Evolutionary conservation across 805 yeast genomes (phyloP), one percentile per base, ranked within the genome.

Genomic region (Candida endomychidarum): DNA sequence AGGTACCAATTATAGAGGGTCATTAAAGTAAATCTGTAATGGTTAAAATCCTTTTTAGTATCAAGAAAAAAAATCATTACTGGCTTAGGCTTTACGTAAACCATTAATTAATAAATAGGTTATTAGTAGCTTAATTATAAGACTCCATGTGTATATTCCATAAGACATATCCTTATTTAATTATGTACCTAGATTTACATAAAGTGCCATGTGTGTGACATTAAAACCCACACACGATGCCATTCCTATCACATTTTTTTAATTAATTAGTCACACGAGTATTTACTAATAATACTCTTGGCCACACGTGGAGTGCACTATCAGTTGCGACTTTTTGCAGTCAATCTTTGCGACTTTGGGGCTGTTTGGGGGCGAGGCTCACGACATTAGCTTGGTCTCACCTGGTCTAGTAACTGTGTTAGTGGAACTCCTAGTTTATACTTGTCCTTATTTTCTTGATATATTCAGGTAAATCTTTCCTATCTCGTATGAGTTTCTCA

Each of bases 401-500:
- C 22, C 22, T n/a, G n/a, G n/a, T n/a, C n/a, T n/a, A n/a, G n/a
- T n/a, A n/a, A n/a, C n/a, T n/a, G n/a, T n/a, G n/a, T n/a, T n/a
- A n/a, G 8, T 20, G 8, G 8, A 20, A 20, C 22, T 6, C 8
- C 22, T 12, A 16, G 15, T n/a, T 4, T 15, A 16, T 16, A 19
- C 9, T 30, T 11, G 17, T 24, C 16, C 23, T 34, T n/a, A 46
- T 81, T 72, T 54, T 77, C 64, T 51, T 78, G 53, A 67, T 87
- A 78, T 46, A 78, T 60, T n/a, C 47, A 1, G 96, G 95, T 27
- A 78, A 78, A 53, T 88, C 96, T 45, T 81, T 84, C 39, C 90
- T 57, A 22, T 84, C 78, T 35, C 96, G 62, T 0, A 84, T 72
- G 7, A 75, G 38, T 63, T 66, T 54, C 57, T 73, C 65, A 54